Evolutionary conservation across 768 basidiomycete species (phyloP), one percentile per base, ranked within the genome.

Genomic region (Auriscalpium vulgare): DNA sequence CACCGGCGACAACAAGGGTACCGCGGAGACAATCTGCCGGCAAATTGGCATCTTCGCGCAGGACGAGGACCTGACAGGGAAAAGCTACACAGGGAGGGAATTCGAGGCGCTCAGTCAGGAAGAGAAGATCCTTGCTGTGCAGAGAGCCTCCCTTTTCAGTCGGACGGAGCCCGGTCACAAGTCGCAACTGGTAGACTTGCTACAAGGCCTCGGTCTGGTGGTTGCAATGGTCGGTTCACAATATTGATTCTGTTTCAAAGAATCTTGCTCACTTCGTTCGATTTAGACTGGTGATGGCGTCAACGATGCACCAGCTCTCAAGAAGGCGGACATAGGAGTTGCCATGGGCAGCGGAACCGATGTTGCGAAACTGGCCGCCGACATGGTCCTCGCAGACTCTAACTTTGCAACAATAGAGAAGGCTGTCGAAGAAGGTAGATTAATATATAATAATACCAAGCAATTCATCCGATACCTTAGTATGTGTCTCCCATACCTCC

Each of bases 281-380:
- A 29, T 29, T 29, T 60, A 92, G 91, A 94, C 91, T 55, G 94
- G 93, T 56, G 95, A 98, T 67, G 95, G 95, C 63, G 97, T 99
- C 56, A 99, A 99, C 63, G 95, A 99, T 65, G 95, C 97, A 2
- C 95, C 95, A 37, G 97, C 95, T 0, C 72, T 99, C 64, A 95
- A 95, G 70, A 95, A 88, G 72, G 97, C 95, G 11, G 93, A 95
- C 64, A 99, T 99, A 64, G 95, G 95, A 69, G 88, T 99, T 52
- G 95, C 95, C 4, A 99, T 99, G 95, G 95, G 95, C 47, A 95
- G 92, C 56, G 95, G 95, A 53, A 99, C 97, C 1, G 97, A 99
- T 68, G 95, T 99, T 45, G 95, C 95, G 59, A 98, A 97, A 73
- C 76, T 97, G 57, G 97, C 95, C 4, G 92, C 95, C 8, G 95